Conservation (phyloP, 2,329 filamentous ascomycete species). For the Phoma sp. region DNA sequence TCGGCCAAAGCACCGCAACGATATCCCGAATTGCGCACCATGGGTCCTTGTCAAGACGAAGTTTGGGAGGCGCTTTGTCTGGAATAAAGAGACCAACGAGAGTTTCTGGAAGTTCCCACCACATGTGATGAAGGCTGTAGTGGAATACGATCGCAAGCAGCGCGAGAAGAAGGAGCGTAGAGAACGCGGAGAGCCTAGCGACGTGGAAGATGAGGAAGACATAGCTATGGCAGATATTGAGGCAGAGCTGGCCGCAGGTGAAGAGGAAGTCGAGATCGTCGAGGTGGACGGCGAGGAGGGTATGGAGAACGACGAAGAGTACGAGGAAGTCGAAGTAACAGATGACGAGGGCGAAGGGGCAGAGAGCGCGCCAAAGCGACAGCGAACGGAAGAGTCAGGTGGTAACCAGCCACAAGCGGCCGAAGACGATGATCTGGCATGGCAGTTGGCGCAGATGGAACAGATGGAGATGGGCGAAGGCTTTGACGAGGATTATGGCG, state of each 20-base stretch:
- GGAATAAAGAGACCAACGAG: conserved; percentile 83
- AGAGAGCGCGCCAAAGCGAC: conserved; percentile 58
- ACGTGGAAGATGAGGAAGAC: conserved; percentile 36
- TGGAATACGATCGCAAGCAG: conserved; percentile 73
- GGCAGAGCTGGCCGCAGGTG: conserved; percentile 37
- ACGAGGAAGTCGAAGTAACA: conserved; percentile 78
- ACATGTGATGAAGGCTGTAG: conserved; percentile 76
- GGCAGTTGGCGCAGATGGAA: conserved; percentile 88
- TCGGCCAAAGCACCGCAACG: conserved; percentile 77
- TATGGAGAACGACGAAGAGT: conserved; percentile 69
- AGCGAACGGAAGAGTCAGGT: conserved; percentile 52
- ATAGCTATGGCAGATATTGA: conserved; percentile 45
- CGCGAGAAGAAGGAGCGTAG: conserved; percentile 66
- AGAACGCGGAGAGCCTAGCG: conserved; percentile 53
- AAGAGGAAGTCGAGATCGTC: conserved; percentile 41
- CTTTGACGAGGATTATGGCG: conserved; percentile 66
- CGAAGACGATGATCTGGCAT: conserved; percentile 92
- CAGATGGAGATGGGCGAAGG: conserved; percentile 80
- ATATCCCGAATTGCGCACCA: conserved; percentile 80
- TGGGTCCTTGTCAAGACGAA: conserved; percentile 96
- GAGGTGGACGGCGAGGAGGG: conserved; percentile 48
- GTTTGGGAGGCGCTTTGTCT: conserved; percentile 84
- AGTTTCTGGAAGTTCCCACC: conserved; percentile 96
- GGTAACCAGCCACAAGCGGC: conserved; percentile 71
- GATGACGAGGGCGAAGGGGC: conserved; percentile 58